Evolutionary conservation across 768 basidiomycete genomes (phyloP).

Genomic region (Tricholoma flavovirens): DNA sequence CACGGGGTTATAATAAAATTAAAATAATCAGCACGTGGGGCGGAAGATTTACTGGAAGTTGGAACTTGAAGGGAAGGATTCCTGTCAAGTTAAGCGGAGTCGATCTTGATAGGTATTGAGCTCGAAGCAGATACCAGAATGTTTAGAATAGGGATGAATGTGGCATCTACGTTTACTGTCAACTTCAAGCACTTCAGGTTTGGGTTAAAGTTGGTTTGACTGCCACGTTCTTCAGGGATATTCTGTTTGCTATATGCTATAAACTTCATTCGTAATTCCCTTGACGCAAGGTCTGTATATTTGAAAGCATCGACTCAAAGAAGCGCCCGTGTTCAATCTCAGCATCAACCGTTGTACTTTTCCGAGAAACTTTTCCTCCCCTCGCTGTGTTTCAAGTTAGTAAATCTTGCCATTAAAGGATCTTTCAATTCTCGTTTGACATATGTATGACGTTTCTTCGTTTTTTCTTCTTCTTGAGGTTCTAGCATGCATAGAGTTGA

Average conservation of each 20-base stretch:
- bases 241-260: too few species aligned
- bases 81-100: not conserved
- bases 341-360: not conserved
- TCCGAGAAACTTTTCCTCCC: not conserved
- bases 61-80: too few species aligned
- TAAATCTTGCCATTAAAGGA: not conserved
- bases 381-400: not conserved
- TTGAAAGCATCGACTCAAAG: too few species aligned
- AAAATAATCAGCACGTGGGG: not conserved
- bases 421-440: not conserved
- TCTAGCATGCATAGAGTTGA: not conserved
- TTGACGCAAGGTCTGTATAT: not conserved
- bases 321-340: not conserved
- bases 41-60: not conserved
- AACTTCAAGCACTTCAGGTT: too few species aligned
- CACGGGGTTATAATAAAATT: too few species aligned
- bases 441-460: not conserved
- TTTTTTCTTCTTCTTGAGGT: not conserved
- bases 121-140: not conserved
- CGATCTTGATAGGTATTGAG: not conserved
- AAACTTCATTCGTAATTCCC: too few species aligned
- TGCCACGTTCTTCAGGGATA: too few species aligned
- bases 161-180: too few species aligned
- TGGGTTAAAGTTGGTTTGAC: too few species aligned
- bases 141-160: too few species aligned